Percentiles rank a stretch among this genome's conserved stretches.
Conservation (phyloP, 2,329 filamentous ascomycete genomes). For the Ophiostoma australiae region DNA sequence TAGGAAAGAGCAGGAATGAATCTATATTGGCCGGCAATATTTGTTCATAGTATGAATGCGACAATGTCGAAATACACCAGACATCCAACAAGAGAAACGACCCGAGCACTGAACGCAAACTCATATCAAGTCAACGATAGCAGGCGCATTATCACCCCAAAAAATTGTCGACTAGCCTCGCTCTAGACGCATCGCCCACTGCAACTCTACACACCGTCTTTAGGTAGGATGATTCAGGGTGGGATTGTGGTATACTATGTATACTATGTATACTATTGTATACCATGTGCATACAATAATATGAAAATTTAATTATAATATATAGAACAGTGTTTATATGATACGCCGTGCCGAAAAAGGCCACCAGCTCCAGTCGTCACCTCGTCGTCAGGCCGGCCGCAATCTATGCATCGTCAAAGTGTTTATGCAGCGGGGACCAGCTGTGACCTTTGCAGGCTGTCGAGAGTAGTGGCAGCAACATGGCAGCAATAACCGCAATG, state of each 20-base stretch:
- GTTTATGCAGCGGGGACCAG: not conserved
- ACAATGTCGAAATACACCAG: no score
- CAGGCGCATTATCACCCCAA: not conserved
- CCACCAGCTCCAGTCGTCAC: not conserved
- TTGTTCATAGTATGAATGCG: not conserved
- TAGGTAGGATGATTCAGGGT: not conserved
- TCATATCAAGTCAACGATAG: not conserved
- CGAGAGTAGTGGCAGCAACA: no score
- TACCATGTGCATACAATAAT: no score
- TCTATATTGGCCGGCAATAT: not conserved
- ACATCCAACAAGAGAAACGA: no score
- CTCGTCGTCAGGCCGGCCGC: not conserved
- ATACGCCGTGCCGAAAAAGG: no score
- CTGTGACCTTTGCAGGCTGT: not conserved
- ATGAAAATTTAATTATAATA: no score
- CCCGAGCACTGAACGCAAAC: no score
- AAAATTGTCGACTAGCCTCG: not conserved
- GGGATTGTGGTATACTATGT: no score
- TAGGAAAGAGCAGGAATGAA: not conserved
- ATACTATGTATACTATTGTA: not conserved
- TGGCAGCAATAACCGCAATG: no score
- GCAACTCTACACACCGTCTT: slow-evolving; percentile 11
- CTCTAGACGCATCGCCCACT: not conserved
- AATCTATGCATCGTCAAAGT: slow-evolving; percentile 1
- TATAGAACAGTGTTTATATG: no score